Evolutionary conservation across 306 rosid species (phyloP), one percentile per base, ranked within the genome.

Genomic region (Spatholobus suberectus): DNA sequence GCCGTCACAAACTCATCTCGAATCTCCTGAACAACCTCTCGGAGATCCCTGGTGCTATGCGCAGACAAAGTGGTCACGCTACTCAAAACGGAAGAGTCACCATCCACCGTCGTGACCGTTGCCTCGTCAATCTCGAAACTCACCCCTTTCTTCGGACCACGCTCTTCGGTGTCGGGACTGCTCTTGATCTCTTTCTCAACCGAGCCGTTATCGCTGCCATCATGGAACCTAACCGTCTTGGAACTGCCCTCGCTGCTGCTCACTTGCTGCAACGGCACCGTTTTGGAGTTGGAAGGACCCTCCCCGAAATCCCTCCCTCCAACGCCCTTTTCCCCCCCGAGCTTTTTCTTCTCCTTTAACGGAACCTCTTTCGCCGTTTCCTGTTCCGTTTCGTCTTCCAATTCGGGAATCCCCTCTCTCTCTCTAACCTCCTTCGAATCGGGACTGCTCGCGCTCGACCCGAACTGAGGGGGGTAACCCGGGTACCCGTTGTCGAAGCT

Each of bases 321-420:
- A 35, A 44, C 74, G 0, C 14, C 41, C 54, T 75, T 77, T 18
- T 88, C 78, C 76, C 69, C 91, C 7, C 40, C 86, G 72, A 86
- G 1, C 80, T 88, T 91, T 75, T 87, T 90, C 82, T 86, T 90
- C 86, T 83, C 86, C 82, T 78, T 86, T 83, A 49, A 18, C 46
- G 68, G 35, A 72, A 75, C 63, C 76, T 67, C 92, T 70, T 87
- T 90, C 85, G 73, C 20, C 40, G 41, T 78, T 78, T 96, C 98
- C 0, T 86, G 93, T 78, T 94, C 98, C 0, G 90, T 90, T 27
- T 94, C 99, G n/a, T 96, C 98, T 85, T 96, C 99, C 86, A 96
- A 84, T 26, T 96, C 98, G 2, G 99, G 99, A 87, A 96, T 96
- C 59, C 99, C 99, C 74, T 96, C 99, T 27, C 97, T 92, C 86